phyloP scores from a whole-genome alignment of 2,329 filamentous ascomycete genomes.

The Calonectria pseudoturangicola region DNA sequence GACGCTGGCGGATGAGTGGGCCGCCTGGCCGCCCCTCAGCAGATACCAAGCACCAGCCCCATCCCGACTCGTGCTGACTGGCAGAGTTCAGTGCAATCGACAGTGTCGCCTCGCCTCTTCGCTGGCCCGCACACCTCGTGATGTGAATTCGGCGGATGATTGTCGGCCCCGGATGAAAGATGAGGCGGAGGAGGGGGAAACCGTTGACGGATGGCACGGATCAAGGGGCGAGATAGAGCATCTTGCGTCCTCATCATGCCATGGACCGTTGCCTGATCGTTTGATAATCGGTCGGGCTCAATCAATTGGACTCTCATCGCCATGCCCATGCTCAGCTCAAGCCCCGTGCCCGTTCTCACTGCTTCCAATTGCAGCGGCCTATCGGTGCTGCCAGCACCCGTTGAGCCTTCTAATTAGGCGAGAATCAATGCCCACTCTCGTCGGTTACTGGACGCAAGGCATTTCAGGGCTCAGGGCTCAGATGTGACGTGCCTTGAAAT shows the following conservation, averaged over 20 bases:
- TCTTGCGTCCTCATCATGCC: constrained; percentile 27
- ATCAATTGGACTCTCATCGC: constrained; percentile 37
- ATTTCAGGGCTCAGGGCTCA: constrained; percentile 29
- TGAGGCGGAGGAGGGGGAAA: constrained; percentile 37
- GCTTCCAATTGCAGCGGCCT: constrained; percentile 25
- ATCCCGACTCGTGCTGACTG: constrained; percentile 52
- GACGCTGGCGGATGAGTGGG: constrained; percentile 51
- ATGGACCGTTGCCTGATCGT: constrained; percentile 31
- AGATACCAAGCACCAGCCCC: constrained; percentile 50
- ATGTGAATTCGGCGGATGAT: constrained; percentile 44
- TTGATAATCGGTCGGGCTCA: constrained; percentile 34
- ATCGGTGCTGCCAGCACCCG: constrained; percentile 15
- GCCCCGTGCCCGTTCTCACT: constrained; percentile 22
- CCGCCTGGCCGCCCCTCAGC: constrained; percentile 50
- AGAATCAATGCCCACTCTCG: constrained; percentile 37
- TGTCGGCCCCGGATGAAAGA: constrained; percentile 34
- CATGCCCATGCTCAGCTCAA: constrained; percentile 22
- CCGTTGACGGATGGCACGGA: constrained; percentile 42
- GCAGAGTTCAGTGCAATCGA: constrained; percentile 32
- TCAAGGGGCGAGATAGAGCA: constrained; percentile 30
- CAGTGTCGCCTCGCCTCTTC: constrained; percentile 47
- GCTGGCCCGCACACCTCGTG: constrained; percentile 50
- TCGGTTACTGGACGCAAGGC: constrained; percentile 26
- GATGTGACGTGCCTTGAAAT: constrained; percentile 36
- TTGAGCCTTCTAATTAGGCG: constrained; percentile 26